These are phyloP conservation scores for Eragrostis curvula DNA, from an alignment of 176 grass and related monocot species.

Conservation along the genomic window DNA sequence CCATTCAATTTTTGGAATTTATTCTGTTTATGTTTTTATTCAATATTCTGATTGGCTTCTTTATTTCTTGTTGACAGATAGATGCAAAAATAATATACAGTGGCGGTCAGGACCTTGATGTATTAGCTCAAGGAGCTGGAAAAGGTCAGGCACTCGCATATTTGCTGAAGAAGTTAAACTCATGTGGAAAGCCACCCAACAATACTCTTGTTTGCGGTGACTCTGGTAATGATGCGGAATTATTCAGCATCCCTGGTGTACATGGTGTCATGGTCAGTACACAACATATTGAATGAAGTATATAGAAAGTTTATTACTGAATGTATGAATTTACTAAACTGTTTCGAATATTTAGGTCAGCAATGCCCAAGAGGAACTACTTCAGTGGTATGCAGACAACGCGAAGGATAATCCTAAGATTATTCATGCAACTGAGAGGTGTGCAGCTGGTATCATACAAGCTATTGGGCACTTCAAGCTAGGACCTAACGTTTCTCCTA, in stretches of 20 bases:
- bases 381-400: slow-evolving; percentile 76
- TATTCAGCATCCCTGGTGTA: slow-evolving; percentile 82
- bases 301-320: slow-evolving; percentile 19
- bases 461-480: slow-evolving; percentile 77
- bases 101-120: slow-evolving; percentile 82
- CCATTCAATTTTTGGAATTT: background rate
- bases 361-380: slow-evolving; percentile 80
- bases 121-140: slow-evolving; percentile 83
- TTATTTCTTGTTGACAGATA: slow-evolving; percentile 56
- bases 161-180: slow-evolving; percentile 81
- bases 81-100: slow-evolving; percentile 96
- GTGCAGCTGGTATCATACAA: slow-evolving; percentile 85
- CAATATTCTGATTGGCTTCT: slow-evolving; percentile 14
- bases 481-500: slow-evolving; percentile 71
- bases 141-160: slow-evolving; percentile 95
- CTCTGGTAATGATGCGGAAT: slow-evolving; percentile 89
- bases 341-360: slow-evolving; percentile 62
- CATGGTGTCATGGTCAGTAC: slow-evolving; percentile 86
- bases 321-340: slow-evolving; percentile 17
- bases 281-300: slow-evolving; percentile 10
- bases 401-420: slow-evolving; percentile 65
- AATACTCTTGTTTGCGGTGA: slow-evolving; percentile 91
- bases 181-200: slow-evolving; percentile 65
- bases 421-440: slow-evolving; percentile 80
- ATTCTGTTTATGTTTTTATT: background rate